These are phyloP conservation scores for Wickerhamomyces mucosus DNA, from an alignment of 805 yeast genomes.

Conservation along the genomic window DNA sequence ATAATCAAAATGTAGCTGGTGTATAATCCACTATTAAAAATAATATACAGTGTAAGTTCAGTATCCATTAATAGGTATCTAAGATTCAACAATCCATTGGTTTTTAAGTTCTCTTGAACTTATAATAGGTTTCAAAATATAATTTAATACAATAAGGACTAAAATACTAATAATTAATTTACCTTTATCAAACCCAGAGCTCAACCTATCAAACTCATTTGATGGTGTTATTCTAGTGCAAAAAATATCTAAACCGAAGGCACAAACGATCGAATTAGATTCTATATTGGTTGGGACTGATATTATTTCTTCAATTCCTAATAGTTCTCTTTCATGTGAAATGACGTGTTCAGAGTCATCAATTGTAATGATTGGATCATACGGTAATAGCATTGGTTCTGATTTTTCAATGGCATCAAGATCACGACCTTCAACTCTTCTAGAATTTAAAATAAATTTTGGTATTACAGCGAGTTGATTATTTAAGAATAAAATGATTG, in stretches of 20 bases:
- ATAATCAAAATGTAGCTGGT: no score
- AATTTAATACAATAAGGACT: conserved; percentile 36
- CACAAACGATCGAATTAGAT: conserved; percentile 68
- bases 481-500: conserved; percentile 48
- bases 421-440: conserved; percentile 52
- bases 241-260: conserved; percentile 61
- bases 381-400: conserved; percentile 53
- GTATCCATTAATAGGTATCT: conserved; percentile 1
- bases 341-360: conserved; percentile 41
- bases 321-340: conserved; percentile 40
- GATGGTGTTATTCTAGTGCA: conserved; percentile 78
- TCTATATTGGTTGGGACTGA: conserved; percentile 63
- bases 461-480: conserved; percentile 69
- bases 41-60: neutral
- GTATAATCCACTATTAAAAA: no score
- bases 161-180: conserved; percentile 54
- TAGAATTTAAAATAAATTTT: conserved; percentile 53
- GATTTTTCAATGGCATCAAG: conserved; percentile 41
- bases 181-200: conserved; percentile 54
- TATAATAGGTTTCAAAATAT: conserved; percentile 50
- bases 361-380: conserved; percentile 50
- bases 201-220: conserved; percentile 69
- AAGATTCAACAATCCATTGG: conserved; percentile 7
- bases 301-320: conserved; percentile 25
- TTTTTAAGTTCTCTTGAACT: conserved; percentile 39